Evolutionary conservation across 805 yeast genomes (phyloP).

Genomic region (Lipomyces spencermartinsiae): DNA sequence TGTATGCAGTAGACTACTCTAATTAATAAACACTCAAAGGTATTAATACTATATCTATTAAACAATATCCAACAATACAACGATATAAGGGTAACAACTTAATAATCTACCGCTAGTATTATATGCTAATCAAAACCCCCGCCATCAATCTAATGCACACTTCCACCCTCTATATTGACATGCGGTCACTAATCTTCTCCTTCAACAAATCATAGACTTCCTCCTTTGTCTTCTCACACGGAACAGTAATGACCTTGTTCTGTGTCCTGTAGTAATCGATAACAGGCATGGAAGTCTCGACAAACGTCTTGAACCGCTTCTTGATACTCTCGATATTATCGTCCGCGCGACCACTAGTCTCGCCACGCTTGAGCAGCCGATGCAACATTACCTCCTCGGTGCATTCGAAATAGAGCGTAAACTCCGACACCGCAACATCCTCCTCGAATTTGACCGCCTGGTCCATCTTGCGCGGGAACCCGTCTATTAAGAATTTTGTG

Average conservation of each 20-base stretch:
- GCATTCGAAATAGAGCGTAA: constrained; percentile 59
- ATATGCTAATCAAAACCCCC: constrained; percentile 5
- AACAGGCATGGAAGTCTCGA: constrained; percentile 93
- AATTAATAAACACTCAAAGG: too few species aligned
- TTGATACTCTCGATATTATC: constrained; percentile 90
- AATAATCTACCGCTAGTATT: neutral
- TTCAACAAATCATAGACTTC: constrained; percentile 71
- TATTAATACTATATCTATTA: neutral
- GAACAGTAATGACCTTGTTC: constrained; percentile 75
- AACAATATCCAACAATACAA: neutral
- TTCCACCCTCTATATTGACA: constrained; percentile 9
- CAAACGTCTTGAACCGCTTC: constrained; percentile 85
- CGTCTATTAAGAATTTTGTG: constrained; percentile 82
- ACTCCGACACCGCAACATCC: constrained; percentile 52
- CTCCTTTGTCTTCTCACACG: constrained; percentile 82
- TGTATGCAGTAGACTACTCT: too few species aligned
- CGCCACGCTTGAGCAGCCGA: constrained; percentile 87
- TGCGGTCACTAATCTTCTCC: constrained; percentile 59
- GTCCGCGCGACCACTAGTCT: constrained; percentile 92
- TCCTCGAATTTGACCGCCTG: constrained; percentile 94
- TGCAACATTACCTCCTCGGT: constrained; percentile 80
- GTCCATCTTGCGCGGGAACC: constrained; percentile 98
- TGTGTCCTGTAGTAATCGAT: constrained; percentile 66
- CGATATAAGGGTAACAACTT: neutral
- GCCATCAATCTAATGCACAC: neutral